Evolutionary conservation across 2,329 filamentous ascomycete genomes (phyloP).

Genomic region (Aureobasidium sp.): DNA sequence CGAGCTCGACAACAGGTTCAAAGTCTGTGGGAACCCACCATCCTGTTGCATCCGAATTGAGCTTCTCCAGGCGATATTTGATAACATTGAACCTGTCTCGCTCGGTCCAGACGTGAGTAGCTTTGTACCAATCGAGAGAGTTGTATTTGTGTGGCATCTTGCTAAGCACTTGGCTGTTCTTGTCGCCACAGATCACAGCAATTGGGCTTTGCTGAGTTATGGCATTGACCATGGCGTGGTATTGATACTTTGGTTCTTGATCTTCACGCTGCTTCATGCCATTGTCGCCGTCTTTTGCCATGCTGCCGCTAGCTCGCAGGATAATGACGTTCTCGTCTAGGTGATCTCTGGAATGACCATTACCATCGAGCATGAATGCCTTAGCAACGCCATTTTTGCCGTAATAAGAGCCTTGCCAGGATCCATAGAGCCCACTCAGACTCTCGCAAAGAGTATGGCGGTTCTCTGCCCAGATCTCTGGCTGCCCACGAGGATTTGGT

Average conservation of each 20-base stretch:
- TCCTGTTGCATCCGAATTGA: slow-evolving; percentile 44
- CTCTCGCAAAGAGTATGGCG: slow-evolving; percentile 59
- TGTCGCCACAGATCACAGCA: slow-evolving; percentile 44
- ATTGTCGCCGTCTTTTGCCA: slow-evolving; percentile 40
- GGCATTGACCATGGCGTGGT: slow-evolving; percentile 41
- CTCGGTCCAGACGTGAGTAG: slow-evolving; percentile 64
- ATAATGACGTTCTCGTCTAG: slow-evolving; percentile 58
- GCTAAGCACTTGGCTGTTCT: slow-evolving; percentile 43
- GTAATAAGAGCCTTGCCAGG: slow-evolving; percentile 56
- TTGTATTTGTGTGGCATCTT: slow-evolving; percentile 53
- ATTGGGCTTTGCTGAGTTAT: slow-evolving; percentile 45
- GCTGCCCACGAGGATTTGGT: slow-evolving; percentile 31
- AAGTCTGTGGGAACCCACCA: slow-evolving; percentile 17
- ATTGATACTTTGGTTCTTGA: slow-evolving; percentile 34
- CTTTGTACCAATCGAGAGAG: slow-evolving; percentile 61
- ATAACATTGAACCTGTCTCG: slow-evolving; percentile 33
- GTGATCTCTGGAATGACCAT: slow-evolving; percentile 49
- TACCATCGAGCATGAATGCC: slow-evolving; percentile 54
- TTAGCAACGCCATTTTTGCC: slow-evolving; percentile 42
- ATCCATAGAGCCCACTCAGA: slow-evolving; percentile 51
- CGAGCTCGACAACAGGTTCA: not conserved
- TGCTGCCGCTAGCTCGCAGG: slow-evolving; percentile 53
- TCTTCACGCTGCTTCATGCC: slow-evolving; percentile 43
- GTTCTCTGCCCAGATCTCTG: slow-evolving; percentile 50
- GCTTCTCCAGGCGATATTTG: slow-evolving; percentile 60